Evolutionary conservation across 2,329 filamentous ascomycete genomes (phyloP), one percentile per base, ranked within the genome.

Genomic region (Rutstroemia sp.): DNA sequence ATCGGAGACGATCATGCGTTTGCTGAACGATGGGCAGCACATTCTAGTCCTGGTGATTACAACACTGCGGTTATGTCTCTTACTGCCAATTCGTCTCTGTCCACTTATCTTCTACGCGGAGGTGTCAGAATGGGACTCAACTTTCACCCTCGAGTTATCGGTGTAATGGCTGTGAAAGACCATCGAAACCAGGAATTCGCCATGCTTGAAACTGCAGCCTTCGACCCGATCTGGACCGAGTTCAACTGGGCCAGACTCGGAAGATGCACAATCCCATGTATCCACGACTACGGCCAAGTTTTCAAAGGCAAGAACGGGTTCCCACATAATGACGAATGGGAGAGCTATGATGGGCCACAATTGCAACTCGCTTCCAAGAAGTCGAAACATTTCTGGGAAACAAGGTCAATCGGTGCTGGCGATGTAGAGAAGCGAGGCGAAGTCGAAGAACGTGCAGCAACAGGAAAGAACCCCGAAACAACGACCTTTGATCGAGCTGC

Each of bases 121-220:
- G 79, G 78, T 34, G 77, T 81, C 9, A 71, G 79, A 49, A 81
- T 81, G 79, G 78, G 78, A 2, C 71, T 81, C 58, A 81, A 81
- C 59, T 81, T 80, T 65, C 79, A 81, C 56, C 79, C 79, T 1
- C 72, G 77, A 18, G 74, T 81, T 5, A 73, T 81, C 23, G 78
- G 79, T 2, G 74, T 78, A 48, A 80, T 81, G 76, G 76, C 78
- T 2, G 79, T 78, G 70, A 80, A 80, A 62, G 79, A 81, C 58
- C 73, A 73, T 3, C 72, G 77, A 48, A 78, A 79, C 55, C 72
- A 74, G 4, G 78, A 81, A 56, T 75, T 80, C 52, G 70, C 75
- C 9, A 81, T 80, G 78, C 71, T 81, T n/a, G 78, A 81, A 65
- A 80, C 77, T 1, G 78, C 75, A 5, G 74, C 78, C 4, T 80